These are phyloP conservation scores for Tylopilus cervinicoccineus DNA, from an alignment of 768 basidiomycete genomes.

Conservation along the genomic window DNA sequence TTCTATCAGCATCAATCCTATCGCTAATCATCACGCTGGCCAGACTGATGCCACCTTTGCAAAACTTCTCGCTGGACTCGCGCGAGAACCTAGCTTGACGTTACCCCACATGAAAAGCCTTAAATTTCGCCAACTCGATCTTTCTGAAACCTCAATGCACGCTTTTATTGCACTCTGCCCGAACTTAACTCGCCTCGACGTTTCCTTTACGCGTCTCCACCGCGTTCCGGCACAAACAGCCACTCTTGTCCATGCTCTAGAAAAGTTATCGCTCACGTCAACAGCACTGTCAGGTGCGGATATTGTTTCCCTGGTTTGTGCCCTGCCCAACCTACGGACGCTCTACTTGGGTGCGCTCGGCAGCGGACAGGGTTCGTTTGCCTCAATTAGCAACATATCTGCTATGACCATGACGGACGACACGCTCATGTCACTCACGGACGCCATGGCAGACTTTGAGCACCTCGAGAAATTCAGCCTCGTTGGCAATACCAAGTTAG, in stretches of 20 bases:
- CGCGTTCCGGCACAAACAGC: slow-evolving; percentile 26
- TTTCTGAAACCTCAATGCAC: slow-evolving; percentile 48
- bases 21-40: neutral
- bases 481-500: slow-evolving; percentile 62
- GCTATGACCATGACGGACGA: slow-evolving; percentile 56
- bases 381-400: slow-evolving; percentile 42
- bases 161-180: slow-evolving; percentile 45
- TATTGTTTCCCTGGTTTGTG: slow-evolving; percentile 37
- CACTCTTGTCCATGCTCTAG: slow-evolving; percentile 28
- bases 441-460: slow-evolving; percentile 32
- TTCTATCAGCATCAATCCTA: neutral
- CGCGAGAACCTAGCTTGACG: slow-evolving; percentile 20
- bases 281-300: slow-evolving; percentile 41
- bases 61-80: slow-evolving; percentile 36
- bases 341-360: slow-evolving; percentile 61
- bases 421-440: slow-evolving; percentile 41
- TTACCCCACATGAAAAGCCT: slow-evolving; percentile 46
- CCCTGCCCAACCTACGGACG: slow-evolving; percentile 40
- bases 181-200: slow-evolving; percentile 50
- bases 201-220: slow-evolving; percentile 59
- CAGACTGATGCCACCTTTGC: slow-evolving; percentile 57
- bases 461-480: slow-evolving; percentile 53
- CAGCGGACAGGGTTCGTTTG: slow-evolving; percentile 39
- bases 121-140: slow-evolving; percentile 52
- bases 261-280: slow-evolving; percentile 65